These are phyloP conservation scores for Marasmius fiardii DNA, from an alignment of 1,284 basidiomycete species.

Conservation along the genomic window DNA sequence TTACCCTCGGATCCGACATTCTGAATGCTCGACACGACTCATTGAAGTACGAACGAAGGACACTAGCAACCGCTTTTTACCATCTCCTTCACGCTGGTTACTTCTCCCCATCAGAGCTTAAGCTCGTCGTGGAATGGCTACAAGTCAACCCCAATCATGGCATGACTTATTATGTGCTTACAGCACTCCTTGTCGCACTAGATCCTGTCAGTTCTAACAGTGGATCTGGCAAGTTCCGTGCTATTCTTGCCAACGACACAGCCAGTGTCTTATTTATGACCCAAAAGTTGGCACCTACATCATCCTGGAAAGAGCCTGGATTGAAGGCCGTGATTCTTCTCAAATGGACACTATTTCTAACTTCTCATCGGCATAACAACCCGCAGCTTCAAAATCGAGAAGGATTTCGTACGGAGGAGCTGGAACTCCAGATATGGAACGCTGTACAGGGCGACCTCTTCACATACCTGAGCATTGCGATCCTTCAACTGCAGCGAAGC, in stretches of 20 bases:
- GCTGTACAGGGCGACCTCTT: slow-evolving; percentile 85
- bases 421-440: slow-evolving; percentile 80
- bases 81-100: slow-evolving; percentile 63
- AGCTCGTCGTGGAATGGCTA: slow-evolving; percentile 65
- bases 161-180: slow-evolving; percentile 71
- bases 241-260: slow-evolving; percentile 42
- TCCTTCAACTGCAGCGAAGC: slow-evolving; percentile 51
- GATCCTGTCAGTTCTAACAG: slow-evolving; percentile 62
- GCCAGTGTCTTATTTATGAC: slow-evolving; percentile 53
- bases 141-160: slow-evolving; percentile 57
- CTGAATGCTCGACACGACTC: slow-evolving; percentile 66
- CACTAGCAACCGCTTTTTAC: slow-evolving; percentile 60
- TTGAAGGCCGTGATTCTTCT: slow-evolving; percentile 76
- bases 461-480: slow-evolving; percentile 60
- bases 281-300: slow-evolving; percentile 46
- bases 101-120: slow-evolving; percentile 56
- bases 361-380: slow-evolving; percentile 70
- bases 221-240: slow-evolving; percentile 38
- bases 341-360: slow-evolving; percentile 86
- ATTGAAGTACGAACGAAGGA: slow-evolving; percentile 67
- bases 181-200: slow-evolving; percentile 64
- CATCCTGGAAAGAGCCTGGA: slow-evolving; percentile 70
- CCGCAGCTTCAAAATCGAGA: slow-evolving; percentile 58
- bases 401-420: slow-evolving; percentile 73
- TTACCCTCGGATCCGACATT: slow-evolving; percentile 60